Base-by-base conservation (phyloP, 2,329 filamentous ascomycete species). In the Chalaropsis thielavioides region DNA sequence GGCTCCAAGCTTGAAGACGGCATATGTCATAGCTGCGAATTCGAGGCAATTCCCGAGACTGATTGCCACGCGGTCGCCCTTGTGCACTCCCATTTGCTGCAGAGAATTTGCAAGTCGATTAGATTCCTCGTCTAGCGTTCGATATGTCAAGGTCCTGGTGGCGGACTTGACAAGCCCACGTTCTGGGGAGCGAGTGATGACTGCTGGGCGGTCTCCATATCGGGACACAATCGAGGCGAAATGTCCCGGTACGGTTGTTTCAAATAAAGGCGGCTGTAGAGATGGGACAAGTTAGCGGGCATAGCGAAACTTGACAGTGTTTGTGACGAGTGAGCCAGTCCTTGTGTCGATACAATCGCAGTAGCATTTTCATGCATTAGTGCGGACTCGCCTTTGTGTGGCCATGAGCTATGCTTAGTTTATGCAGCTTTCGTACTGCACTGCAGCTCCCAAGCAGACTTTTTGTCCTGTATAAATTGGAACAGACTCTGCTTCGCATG, bases 1-100 rank as follows among this genome's bases (percentile, higher is more conserved):
- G 27, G 90, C 92, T n/a, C 94, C 94, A 10, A 97, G 81, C 75
- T 97, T 97, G 78, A 92, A 96, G 64, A 94, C 74, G 0, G 92
- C 92, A 75, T 97, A 97, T 5, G 88, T 92, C 22, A 94, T 81
- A 61, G 87, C 86, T 2, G 89, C 90, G 73, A 90, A 92, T 74
- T 96, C 91, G 69, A 87, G 78, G 51, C 85, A 86, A 74, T 96
- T 97, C 17, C 92, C 92, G 62, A 96, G 77, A 67, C 87, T 92
- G 31, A 96, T 84, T 15, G 89, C 92, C 11, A 97, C 89, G 40
- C 90, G 82, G 72, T 95, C 87, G 4, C 90, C 91, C 71, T 92
- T 95, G 67, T 76, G 79, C 0, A 96, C 88, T 2, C 90, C 90
- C 0, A 87, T 76, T 0, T 82, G 82, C 27, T 81, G 76, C 17